These are phyloP conservation scores for Berkeleyomyces rouxiae DNA, from an alignment of 2,329 filamentous ascomycete genomes.

Conservation along the genomic window DNA sequence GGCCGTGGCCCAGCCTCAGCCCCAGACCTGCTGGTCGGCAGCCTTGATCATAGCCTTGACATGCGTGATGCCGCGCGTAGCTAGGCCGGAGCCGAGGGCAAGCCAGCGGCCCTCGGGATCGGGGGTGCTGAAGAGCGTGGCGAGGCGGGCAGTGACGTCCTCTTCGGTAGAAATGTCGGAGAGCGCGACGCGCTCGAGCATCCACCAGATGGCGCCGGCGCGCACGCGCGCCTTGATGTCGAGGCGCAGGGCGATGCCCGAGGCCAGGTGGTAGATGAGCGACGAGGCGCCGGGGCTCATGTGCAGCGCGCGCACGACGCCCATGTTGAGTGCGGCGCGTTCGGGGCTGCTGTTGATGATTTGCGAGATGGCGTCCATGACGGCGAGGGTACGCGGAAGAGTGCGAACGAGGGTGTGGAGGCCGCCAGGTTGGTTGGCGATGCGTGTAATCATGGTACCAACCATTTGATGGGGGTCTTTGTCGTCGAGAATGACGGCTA, in stretches of 20 bases:
- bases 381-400: slow-evolving; percentile 44
- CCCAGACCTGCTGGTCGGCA: slow-evolving; percentile 13
- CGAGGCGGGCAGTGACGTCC: slow-evolving; percentile 2
- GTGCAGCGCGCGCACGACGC: slow-evolving; percentile 33
- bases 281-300: slow-evolving; percentile 40
- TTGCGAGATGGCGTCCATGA: slow-evolving; percentile 43
- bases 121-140: neutral
- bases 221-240: slow-evolving; percentile 27
- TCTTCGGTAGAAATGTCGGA: slow-evolving; percentile 5
- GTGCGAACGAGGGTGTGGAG: slow-evolving; percentile 38
- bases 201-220: slow-evolving; percentile 34
- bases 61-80: slow-evolving; percentile 9
- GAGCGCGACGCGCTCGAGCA: slow-evolving; percentile 25
- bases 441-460: slow-evolving; percentile 37
- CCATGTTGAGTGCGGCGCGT: slow-evolving; percentile 26
- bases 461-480: slow-evolving; percentile 53
- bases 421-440: slow-evolving; percentile 37
- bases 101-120: slow-evolving; percentile 17
- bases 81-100: slow-evolving; percentile 17
- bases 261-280: slow-evolving; percentile 34
- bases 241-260: slow-evolving; percentile 30
- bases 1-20: neutral
- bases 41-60: slow-evolving; percentile 13
- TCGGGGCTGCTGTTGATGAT: slow-evolving; percentile 40
- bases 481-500: slow-evolving; percentile 23